Evolutionary conservation across 495 filamentous ascomycete genomes (phyloP).

Genomic region (Penicillium simplicissimum): DNA sequence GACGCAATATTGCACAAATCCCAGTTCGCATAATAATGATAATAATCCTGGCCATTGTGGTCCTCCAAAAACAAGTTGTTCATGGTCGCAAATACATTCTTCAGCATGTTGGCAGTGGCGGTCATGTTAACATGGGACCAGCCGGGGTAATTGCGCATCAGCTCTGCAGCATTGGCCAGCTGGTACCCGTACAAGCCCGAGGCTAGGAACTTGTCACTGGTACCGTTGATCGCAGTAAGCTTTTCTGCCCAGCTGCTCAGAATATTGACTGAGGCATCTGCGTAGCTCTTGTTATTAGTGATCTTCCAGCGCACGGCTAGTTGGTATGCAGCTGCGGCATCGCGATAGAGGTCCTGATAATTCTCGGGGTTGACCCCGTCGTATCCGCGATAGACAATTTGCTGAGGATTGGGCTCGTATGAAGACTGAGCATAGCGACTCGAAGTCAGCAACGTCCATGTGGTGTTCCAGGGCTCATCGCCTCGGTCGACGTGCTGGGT

Average conservation of each 20-base stretch:
- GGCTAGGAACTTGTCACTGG: constrained; percentile 40
- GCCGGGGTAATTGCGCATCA: constrained; percentile 38
- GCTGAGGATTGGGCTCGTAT: constrained; percentile 24
- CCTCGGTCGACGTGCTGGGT: constrained; percentile 26
- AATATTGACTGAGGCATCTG: constrained; percentile 33
- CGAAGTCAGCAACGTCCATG: constrained; percentile 34
- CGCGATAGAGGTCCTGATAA: constrained; percentile 37
- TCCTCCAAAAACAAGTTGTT: constrained; percentile 34
- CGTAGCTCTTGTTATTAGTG: constrained; percentile 36
- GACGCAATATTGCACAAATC: constrained; percentile 47
- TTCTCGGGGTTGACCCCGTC: constrained; percentile 34
- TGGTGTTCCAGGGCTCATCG: constrained; percentile 36
- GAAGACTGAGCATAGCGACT: constrained; percentile 28
- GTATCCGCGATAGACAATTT: constrained; percentile 35
- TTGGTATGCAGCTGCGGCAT: constrained; percentile 41
- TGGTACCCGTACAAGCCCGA: constrained; percentile 49
- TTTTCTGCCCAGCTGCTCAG: constrained; percentile 43
- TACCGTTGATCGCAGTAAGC: constrained; percentile 35
- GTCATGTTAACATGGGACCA: constrained; percentile 28
- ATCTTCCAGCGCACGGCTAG: constrained; percentile 44
- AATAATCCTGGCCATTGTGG: constrained; percentile 31
- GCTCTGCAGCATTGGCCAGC: constrained; percentile 47
- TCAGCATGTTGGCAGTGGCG: constrained; percentile 31
- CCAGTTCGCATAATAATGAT: constrained; percentile 51
- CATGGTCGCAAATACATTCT: constrained; percentile 36